Conservation (phyloP, 148 eudicot species). For the Polygonum aviculare region DNA sequence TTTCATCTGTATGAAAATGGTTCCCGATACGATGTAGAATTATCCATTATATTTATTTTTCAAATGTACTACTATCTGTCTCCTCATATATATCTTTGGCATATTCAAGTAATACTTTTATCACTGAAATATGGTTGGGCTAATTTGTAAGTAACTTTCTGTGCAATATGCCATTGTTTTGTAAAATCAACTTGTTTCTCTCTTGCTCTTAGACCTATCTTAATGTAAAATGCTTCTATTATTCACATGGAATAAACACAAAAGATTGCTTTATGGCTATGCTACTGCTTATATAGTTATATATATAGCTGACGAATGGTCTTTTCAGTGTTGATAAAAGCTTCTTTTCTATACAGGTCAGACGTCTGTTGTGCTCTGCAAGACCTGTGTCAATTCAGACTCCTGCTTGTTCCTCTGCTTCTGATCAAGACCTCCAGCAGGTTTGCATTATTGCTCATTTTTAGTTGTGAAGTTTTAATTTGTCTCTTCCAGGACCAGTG, state of each 20-base stretch:
- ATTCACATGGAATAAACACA: neutral
- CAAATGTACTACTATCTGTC: neutral
- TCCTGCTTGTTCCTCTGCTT: constrained; percentile 64
- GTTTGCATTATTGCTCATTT: constrained; percentile 24
- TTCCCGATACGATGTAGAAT: neutral
- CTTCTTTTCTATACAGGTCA: constrained; percentile 41
- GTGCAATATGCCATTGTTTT: neutral
- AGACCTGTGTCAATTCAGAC: constrained; percentile 83
- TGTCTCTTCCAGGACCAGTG: neutral
- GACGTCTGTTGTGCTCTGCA: constrained; percentile 87
- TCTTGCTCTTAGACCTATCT: neutral
- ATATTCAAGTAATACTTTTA: neutral
- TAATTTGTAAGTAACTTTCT: neutral
- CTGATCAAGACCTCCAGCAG: constrained; percentile 97
- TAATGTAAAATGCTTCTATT: neutral
- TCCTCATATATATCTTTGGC: neutral
- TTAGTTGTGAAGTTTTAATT: neutral
- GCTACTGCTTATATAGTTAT: neutral
- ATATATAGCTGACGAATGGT: neutral
- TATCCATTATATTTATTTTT: neutral
- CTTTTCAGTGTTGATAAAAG: neutral
- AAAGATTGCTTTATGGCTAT: neutral
- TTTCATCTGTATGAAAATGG: neutral
- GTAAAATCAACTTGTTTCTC: neutral
- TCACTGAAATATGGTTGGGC: neutral